Conservation (phyloP, 352 stramenopile genomes). For the Phytophthora ramorum region DNA sequence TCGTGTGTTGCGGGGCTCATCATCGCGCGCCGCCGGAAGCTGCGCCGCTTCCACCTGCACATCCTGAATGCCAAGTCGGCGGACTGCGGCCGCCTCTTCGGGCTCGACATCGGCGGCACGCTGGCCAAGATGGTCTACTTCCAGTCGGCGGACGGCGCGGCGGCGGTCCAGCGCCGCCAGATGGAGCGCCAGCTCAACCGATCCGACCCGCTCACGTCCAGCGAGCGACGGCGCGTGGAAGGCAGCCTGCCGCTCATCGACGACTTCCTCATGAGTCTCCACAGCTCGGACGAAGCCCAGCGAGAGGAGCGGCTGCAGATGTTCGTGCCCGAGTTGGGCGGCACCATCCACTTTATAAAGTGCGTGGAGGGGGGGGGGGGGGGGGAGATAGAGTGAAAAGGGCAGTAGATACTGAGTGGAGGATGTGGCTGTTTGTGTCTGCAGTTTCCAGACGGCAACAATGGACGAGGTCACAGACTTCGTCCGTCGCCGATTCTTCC, state of each 20-base stretch:
- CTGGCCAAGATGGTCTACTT: conserved; percentile 95
- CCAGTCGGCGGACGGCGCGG: conserved; percentile 62
- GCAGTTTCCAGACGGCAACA: conserved; percentile 72
- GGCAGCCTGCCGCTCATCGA: conserved; percentile 65
- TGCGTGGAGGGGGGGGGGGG: too few relatives aligned
- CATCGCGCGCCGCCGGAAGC: conserved; percentile 71
- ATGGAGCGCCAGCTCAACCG: conserved; percentile 37
- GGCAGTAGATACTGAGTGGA: background rate
- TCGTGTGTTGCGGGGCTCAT: conserved; percentile 75
- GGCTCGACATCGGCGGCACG: conserved; percentile 94
- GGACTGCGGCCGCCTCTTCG: conserved; percentile 83
- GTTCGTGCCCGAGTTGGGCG: conserved; percentile 77
- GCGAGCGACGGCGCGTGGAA: conserved; percentile 34
- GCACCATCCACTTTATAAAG: conserved; percentile 96
- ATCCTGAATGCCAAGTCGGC: conserved; percentile 72
- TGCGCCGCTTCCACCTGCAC: conserved; percentile 72
- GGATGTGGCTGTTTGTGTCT: conserved; percentile 15
- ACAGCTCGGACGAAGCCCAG: conserved; percentile 51
- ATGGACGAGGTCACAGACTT: conserved; percentile 79
- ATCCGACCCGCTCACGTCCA: conserved; percentile 16
- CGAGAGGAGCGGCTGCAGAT: conserved; percentile 72
- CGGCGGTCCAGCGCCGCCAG: conserved; percentile 34
- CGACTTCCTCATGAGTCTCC: conserved; percentile 54
- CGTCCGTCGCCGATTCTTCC: conserved; percentile 81
- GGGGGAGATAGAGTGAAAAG: background rate